Conservation (phyloP, 2,329 filamentous ascomycete genomes). For the Hymenoscyphus albidus region DNA sequence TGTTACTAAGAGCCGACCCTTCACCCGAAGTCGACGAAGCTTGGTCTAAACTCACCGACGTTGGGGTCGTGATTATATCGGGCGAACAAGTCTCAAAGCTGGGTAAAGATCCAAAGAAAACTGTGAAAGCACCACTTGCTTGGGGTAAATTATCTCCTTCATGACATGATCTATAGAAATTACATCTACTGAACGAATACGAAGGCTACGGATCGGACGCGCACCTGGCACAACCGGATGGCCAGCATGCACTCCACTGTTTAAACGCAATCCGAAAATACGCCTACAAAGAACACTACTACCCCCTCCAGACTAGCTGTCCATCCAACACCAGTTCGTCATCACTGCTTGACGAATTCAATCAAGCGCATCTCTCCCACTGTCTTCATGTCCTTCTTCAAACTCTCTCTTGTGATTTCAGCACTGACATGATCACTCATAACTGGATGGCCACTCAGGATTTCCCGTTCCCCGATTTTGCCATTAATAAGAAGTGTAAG, state of each 20-base stretch:
- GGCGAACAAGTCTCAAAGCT: slow-evolving; percentile 1
- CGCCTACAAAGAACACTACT: slow-evolving; percentile 9
- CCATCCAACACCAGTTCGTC: not conserved
- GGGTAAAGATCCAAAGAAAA: slow-evolving; percentile 7
- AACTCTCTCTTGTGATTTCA: slow-evolving; percentile 29
- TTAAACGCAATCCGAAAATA: slow-evolving; percentile 5
- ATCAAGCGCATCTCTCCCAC: slow-evolving; percentile 13
- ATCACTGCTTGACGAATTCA: slow-evolving; percentile 4
- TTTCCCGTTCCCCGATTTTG: slow-evolving; percentile 35
- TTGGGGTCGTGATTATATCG: slow-evolving; percentile 3
- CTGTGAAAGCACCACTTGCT: slow-evolving; percentile 4
- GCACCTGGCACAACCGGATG: slow-evolving; percentile 5
- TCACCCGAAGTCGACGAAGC: slow-evolving; percentile 6
- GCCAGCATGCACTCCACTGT: slow-evolving; percentile 11
- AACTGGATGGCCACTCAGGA: slow-evolving; percentile 35
- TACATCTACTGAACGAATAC: too few relatives aligned
- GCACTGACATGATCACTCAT: slow-evolving; percentile 34
- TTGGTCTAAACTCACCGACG: slow-evolving; percentile 5
- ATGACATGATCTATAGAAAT: too few relatives aligned
- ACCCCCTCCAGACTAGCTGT: not conserved
- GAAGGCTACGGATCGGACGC: slow-evolving; percentile 2
- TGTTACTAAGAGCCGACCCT: not conserved
- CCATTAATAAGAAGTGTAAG: slow-evolving; percentile 33
- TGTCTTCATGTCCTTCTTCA: slow-evolving; percentile 17
- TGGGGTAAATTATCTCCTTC: not conserved